These are phyloP conservation scores for Pythium sp. DNA, from an alignment of 352 stramenopile genomes.

Conservation along the genomic window DNA sequence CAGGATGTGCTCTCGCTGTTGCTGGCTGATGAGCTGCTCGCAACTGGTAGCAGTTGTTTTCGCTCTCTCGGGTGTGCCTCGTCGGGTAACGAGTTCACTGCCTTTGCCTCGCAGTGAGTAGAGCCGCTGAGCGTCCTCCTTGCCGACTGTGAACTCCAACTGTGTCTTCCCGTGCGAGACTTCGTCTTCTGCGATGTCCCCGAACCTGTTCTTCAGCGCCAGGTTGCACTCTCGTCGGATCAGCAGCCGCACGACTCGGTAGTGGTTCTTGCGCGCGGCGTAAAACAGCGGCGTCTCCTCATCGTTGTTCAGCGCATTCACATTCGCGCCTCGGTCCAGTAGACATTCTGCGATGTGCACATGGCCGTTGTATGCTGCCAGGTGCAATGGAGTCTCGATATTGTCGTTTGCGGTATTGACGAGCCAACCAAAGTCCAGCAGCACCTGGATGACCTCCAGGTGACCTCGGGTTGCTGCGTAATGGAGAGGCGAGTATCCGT, in stretches of 20 bases:
- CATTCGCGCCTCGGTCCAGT: conserved; percentile 51
- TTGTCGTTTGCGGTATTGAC: conserved; percentile 44
- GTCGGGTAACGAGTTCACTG: neutral
- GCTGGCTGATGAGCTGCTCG: conserved; percentile 37
- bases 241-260: conserved; percentile 58
- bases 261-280: conserved; percentile 60
- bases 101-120: conserved; percentile 11
- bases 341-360: conserved; percentile 51
- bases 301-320: conserved; percentile 50
- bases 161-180: conserved; percentile 45
- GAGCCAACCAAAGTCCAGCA: conserved; percentile 65
- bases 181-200: conserved; percentile 70
- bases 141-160: conserved; percentile 47
- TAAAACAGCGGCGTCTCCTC: conserved; percentile 76
- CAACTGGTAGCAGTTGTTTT: neutral
- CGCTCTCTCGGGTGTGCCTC: neutral
- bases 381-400: conserved; percentile 64
- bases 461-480: conserved; percentile 67
- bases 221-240: conserved; percentile 65
- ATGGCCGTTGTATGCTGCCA: conserved; percentile 66
- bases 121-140: conserved; percentile 43
- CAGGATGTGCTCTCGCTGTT: conserved; percentile 50
- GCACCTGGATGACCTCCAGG: conserved; percentile 57
- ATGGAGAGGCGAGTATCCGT: conserved; percentile 64
- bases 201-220: conserved; percentile 50